Evolutionary conservation across 179 eudicot genomes (phyloP).

Genomic region (Carnegiea gigantea): DNA sequence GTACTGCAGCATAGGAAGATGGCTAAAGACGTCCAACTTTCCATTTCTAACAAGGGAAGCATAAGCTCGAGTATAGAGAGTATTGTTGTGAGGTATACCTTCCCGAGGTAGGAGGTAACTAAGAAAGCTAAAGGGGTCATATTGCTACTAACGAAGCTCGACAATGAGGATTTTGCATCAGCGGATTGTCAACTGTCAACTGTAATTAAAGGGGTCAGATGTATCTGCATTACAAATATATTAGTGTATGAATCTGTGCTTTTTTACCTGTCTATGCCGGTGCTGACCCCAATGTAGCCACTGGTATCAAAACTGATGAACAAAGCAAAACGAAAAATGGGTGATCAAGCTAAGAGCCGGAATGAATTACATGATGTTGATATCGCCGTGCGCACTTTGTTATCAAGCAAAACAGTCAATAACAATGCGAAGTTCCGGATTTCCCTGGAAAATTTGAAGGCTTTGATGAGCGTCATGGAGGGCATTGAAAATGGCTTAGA

Average conservation of each 20-base stretch:
- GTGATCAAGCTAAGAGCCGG: not conserved
- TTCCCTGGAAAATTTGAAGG: not conserved
- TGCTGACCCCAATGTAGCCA: conserved; percentile 14
- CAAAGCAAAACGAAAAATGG: not conserved
- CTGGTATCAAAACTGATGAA: not conserved
- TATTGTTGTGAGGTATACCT: not conserved
- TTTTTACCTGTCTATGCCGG: conserved; percentile 28
- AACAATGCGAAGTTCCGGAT: not conserved
- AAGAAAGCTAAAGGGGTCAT: conserved; percentile 7
- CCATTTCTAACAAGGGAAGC: not conserved
- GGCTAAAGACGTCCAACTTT: not conserved
- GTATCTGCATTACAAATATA: conserved; percentile 17
- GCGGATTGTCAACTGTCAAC: not conserved
- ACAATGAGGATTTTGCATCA: not conserved
- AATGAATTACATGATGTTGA: not conserved
- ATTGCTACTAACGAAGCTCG: conserved; percentile 9
- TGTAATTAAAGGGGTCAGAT: conserved; percentile 23
- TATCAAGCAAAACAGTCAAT: not conserved
- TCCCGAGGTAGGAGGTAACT: conserved; percentile 14
- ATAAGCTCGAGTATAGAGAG: not conserved
- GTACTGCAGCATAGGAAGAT: not conserved
- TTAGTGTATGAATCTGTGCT: conserved; percentile 25
- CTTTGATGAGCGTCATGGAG: conserved; percentile 9
- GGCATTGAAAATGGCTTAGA: conserved; percentile 24
- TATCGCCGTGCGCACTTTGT: not conserved